Evolutionary conservation across 169 alveolate species (phyloP).

Genomic region (Plasmodium relictum): DNA sequence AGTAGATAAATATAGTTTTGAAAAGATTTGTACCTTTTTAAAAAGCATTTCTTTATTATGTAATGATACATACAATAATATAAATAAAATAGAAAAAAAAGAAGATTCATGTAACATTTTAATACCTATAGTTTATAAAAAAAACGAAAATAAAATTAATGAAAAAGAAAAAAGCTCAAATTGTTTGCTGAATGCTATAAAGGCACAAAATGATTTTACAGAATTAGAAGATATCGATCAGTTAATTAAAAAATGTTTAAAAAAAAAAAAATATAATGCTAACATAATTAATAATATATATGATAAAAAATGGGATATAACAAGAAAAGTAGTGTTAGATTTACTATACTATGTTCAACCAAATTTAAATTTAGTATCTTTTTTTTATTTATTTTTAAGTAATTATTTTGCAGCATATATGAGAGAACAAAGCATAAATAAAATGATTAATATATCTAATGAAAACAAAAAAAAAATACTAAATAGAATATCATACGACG

Average conservation of each 20-base stretch:
- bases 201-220: constrained; percentile 9
- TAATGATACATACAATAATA: constrained; percentile 14
- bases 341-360: constrained; percentile 64
- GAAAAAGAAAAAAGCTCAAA: constrained; percentile 7
- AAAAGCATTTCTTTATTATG: constrained; percentile 23
- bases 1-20: constrained; percentile 54
- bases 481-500: constrained; percentile 31
- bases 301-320: constrained; percentile 67
- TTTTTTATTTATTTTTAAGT: constrained; percentile 67
- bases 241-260: constrained; percentile 33
- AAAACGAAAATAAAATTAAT: background rate
- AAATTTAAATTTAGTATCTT: constrained; percentile 62
- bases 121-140: constrained; percentile 8
- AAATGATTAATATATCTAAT: constrained; percentile 38
- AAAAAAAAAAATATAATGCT: constrained; percentile 40
- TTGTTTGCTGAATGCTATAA: constrained; percentile 33
- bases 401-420: constrained; percentile 56
- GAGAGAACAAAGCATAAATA: constrained; percentile 44
- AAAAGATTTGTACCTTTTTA: constrained; percentile 4
- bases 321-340: constrained; percentile 63
- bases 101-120: constrained; percentile 1
- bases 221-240: constrained; percentile 57
- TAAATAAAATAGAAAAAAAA: background rate
- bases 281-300: constrained; percentile 61
- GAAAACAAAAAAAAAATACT: constrained; percentile 63